Base-by-base conservation (phyloP, 768 basidiomycete genomes). In the Russula sp. region DNA sequence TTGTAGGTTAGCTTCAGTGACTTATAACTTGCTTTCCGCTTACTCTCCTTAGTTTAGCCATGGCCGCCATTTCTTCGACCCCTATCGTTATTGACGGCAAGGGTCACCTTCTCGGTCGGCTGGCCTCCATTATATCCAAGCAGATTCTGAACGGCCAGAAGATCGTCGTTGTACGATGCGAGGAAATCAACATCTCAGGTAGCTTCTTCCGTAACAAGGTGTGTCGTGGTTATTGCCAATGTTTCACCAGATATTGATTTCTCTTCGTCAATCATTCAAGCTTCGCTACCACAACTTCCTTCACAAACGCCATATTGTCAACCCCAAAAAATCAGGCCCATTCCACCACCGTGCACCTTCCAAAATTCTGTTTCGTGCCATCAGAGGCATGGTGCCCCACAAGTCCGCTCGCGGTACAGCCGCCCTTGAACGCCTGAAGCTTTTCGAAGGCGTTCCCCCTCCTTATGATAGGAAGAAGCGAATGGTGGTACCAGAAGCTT, bases 181-280 rank as follows among this genome's bases (percentile, higher is more conserved):
- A 99, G 83, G 94, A 98, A 84, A 92, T 98, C 78, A 99, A 98
- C 83, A 93, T 94, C 73, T 97, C 94, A 55, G 97, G 97, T 74
- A 94, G 92, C 79, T 99, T 98, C 87, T 98, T 98, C 89, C 87
- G 97, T 79, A 97, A 98, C 90, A 99, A 99, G 88, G 94, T 97
- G 77, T 77, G 81, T 54, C 59, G 59, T 68, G 56, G 68, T 51
- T 57, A 54, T 32, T 56, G 46, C 64, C 56, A 57, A 64, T 61
- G 54, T 52, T 65, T 26, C 61, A 46, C 30, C n/a, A 11, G 28
- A 49, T 24, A 42, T 3, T 26, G n/a, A 22, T 32, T 24, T 28
- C 38, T 28, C 54, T 49, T 55, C 38, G 30, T 42, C 7, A 30
- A 58, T 48, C 65, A 59, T 28, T 69, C 48, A 75, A 97, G 94